phyloP scores from a whole-genome alignment of 805 yeast genomes.

The Barnettozyma pratensis region DNA sequence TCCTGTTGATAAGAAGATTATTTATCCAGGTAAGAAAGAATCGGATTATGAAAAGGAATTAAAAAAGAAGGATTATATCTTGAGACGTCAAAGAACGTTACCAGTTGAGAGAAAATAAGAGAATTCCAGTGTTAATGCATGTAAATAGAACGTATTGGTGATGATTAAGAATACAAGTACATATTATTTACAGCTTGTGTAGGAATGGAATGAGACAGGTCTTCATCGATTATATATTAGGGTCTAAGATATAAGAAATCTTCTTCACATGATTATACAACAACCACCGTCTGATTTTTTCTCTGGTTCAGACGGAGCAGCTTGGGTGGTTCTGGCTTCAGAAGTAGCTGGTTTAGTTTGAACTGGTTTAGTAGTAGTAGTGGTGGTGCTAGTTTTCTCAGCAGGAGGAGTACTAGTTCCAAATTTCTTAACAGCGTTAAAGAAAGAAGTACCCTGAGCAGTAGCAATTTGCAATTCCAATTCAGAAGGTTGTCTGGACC shows the following conservation, averaged over 20 bases:
- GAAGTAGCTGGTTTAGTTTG: constrained; percentile 8
- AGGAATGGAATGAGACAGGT: too few species aligned
- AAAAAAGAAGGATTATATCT: constrained; percentile 51
- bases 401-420: constrained; percentile 10
- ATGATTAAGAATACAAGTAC: neutral
- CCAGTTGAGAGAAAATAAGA: constrained; percentile 38
- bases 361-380: constrained; percentile 1
- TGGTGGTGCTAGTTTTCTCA: constrained; percentile 13
- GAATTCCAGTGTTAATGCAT: neutral
- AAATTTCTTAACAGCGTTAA: constrained; percentile 36
- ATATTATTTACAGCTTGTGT: neutral
- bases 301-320: constrained; percentile 14
- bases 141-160: constrained; percentile 5
- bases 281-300: constrained; percentile 22
- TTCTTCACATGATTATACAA: constrained; percentile 27
- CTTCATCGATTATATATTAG: neutral
- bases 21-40: constrained; percentile 70
- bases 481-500: constrained; percentile 60
- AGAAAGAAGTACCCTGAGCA: constrained; percentile 66
- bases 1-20: constrained; percentile 54
- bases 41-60: constrained; percentile 39
- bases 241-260: neutral
- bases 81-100: constrained; percentile 48
- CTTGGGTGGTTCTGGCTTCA: constrained; percentile 17
- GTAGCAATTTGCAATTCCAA: constrained; percentile 61